phyloP scores from a whole-genome alignment of 345 rosid genomes.

The Murraya koenigii region DNA sequence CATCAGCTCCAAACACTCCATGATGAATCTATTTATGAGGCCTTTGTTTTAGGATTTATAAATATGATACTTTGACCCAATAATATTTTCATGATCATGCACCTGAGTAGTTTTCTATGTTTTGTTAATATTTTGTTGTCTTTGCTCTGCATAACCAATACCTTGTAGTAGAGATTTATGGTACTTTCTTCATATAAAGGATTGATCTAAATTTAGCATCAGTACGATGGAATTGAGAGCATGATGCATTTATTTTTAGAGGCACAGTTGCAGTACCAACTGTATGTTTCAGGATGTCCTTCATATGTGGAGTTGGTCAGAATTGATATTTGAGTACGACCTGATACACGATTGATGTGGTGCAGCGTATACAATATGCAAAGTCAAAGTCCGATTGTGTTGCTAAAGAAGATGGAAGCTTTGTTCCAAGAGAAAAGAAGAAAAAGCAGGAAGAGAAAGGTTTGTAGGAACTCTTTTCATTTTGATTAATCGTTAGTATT shows the following conservation, averaged over 20 bases:
- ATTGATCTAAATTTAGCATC: neutral
- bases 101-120: neutral
- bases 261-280: neutral
- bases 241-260: neutral
- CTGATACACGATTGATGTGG: constrained; percentile 20
- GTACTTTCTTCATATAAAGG: neutral
- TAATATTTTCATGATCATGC: neutral
- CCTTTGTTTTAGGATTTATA: neutral
- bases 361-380: constrained; percentile 88
- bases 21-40: neutral
- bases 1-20: constrained; percentile 4
- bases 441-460: constrained; percentile 96
- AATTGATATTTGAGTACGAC: constrained; percentile 11
- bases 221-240: neutral
- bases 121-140: neutral
- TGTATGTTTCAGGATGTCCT: neutral
- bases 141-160: neutral
- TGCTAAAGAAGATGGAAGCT: constrained; percentile 81
- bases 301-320: neutral
- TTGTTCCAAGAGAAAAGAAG: constrained; percentile 79
- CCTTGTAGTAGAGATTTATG: neutral
- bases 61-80: neutral
- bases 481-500: neutral
- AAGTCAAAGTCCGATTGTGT: constrained; percentile 87
- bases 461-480: constrained; percentile 13